Conservation (phyloP, 192 early-diverging fungal genomes). For the Podila horticola region DNA sequence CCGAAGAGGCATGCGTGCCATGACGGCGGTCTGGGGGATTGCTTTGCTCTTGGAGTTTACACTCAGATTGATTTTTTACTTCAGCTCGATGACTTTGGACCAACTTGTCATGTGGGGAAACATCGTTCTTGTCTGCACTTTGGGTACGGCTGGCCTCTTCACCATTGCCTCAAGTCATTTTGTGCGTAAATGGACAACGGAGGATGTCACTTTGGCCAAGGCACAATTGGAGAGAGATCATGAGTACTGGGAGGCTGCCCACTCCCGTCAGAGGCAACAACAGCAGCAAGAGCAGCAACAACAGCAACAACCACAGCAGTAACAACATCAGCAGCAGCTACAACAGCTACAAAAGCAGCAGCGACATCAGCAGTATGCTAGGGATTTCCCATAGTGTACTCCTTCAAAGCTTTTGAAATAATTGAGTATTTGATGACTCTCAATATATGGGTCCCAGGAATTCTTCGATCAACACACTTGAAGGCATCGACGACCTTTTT, state of each 20-base stretch:
- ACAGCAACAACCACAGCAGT: constrained; percentile 6
- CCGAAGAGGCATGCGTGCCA: constrained; percentile 35
- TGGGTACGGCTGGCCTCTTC: constrained; percentile 15
- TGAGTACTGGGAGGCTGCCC: constrained; percentile 27
- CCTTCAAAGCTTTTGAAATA: constrained; percentile 14
- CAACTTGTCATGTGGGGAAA: constrained; percentile 51
- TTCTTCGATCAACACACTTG: constrained; percentile 7
- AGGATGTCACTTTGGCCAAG: constrained; percentile 17
- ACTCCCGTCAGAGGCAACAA: constrained; percentile 4
- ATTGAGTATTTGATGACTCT: constrained; percentile 3
- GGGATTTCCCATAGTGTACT: background rate
- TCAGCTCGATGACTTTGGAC: constrained; percentile 47
- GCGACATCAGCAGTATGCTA: constrained; percentile 3
- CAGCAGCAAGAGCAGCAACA: constrained; percentile 6
- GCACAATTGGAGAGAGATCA: constrained; percentile 27
- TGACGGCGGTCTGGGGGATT: constrained; percentile 52
- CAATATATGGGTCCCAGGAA: constrained; percentile 4
- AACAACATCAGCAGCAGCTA: constrained; percentile 2
- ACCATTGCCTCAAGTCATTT: constrained; percentile 8
- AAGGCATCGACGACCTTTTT: constrained; percentile 12
- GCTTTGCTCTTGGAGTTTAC: constrained; percentile 57
- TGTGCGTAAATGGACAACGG: constrained; percentile 13
- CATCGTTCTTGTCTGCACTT: constrained; percentile 27
- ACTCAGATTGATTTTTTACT: constrained; percentile 44
- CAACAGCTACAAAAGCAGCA: constrained; percentile 4